Base-by-base conservation (phyloP, 2,329 filamentous ascomycete genomes). In the Parascedosporium putredinis region DNA sequence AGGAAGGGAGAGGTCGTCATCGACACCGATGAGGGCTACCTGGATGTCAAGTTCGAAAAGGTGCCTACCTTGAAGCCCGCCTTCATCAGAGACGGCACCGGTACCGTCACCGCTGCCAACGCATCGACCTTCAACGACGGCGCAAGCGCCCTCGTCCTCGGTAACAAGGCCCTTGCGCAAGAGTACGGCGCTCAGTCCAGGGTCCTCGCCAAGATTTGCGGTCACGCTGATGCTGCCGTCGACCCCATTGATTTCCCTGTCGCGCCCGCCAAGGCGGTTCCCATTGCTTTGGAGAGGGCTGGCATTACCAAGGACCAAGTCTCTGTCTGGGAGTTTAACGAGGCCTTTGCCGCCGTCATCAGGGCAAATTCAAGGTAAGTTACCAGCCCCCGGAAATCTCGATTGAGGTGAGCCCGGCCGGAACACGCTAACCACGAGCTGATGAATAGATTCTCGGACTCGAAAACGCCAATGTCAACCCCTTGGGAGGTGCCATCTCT, bases 271-370 rank as follows among this genome's bases (percentile, higher is more conserved):
- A 90, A 94, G 67, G 91, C 91, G 4, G 91, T 97, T 0, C 89
- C 91, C 3, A 81, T 96, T 59, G 90, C 90, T 9, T 75, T 98
- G 47, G 79, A 89, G 67, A 79, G 90, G 51, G 93, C 93, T 1
- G 90, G 91, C 9, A 90, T 98, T 57, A 88, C 81, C 55, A 88
- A 90, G 68, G 85, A 94, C 44, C 86, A 97, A 65, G 88, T 98
- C 43, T 83, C 91, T 4, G 72, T 96, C 20, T 97, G 93, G 91
- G 93, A 97, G 66, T 95, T 98, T 68, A 98, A 98, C 66, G 93
- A 98, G 70, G 93, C 93, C 0, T 98, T 98, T 63, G 91, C 93
- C 24, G 88, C 87, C 4, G 90, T 96, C 25, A 93, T 96, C 66
- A 89, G 93, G 64, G 90, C 91, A 38, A 96, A 97, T 62, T 84